Percentiles rank a stretch among this genome's conserved stretches.
These are phyloP conservation scores for Cladophialophora carrionii DNA, from an alignment of 2,329 filamentous ascomycete species.

Conservation along the genomic window DNA sequence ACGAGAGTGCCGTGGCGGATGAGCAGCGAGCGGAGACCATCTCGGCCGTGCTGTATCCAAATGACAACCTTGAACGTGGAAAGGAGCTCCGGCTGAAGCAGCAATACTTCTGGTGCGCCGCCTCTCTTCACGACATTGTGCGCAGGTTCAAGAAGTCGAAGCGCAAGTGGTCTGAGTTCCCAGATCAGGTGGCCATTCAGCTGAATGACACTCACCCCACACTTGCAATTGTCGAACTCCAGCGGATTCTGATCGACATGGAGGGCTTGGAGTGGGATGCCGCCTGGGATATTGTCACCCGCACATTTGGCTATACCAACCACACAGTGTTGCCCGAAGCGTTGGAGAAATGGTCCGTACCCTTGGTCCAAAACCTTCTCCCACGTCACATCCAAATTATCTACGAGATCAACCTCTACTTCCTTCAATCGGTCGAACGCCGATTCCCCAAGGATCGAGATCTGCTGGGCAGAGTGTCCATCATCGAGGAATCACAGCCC, in stretches of 20 bases:
- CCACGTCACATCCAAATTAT: constrained; percentile 92
- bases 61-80: constrained; percentile 93
- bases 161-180: constrained; percentile 86
- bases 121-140: constrained; percentile 93
- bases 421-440: constrained; percentile 88
- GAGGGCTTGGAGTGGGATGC: constrained; percentile 93
- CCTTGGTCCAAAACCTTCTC: constrained; percentile 85
- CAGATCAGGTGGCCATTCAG: constrained; percentile 94
- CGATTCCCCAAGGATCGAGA: constrained; percentile 88
- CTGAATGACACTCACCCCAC: constrained; percentile 98
- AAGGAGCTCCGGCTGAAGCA: constrained; percentile 98
- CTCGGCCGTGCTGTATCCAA: constrained; percentile 94
- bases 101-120: constrained; percentile 99
- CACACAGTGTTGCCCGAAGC: constrained; percentile 97
- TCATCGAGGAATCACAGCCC: constrained; percentile 93
- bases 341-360: constrained; percentile 97
- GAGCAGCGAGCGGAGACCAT: constrained; percentile 99
- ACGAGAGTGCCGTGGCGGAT: constrained; percentile 96
- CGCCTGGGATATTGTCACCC: constrained; percentile 79
- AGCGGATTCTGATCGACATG: constrained; percentile 85
- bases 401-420: constrained; percentile 95
- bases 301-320: constrained; percentile 94
- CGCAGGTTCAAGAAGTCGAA: constrained; percentile 97
- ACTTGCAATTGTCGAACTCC: constrained; percentile 91
- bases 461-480: constrained; percentile 82